Percentiles rank a stretch among this genome's conserved stretches.
Conservation (phyloP, 2,329 filamentous ascomycete genomes). For the Clarireedia paspali region DNA sequence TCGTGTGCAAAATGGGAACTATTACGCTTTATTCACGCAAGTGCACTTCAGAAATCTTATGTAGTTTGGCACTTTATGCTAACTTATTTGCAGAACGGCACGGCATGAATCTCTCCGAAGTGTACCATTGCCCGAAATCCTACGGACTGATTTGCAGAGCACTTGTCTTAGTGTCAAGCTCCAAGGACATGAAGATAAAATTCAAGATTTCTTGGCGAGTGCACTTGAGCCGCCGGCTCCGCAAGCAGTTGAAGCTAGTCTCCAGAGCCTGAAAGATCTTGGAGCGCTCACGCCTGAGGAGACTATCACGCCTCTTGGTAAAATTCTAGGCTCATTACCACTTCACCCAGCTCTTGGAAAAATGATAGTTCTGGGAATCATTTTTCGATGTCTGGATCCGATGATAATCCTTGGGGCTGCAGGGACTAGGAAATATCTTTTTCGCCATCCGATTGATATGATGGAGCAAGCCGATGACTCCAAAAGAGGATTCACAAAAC, state of each 20-base stretch:
- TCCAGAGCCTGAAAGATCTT: conserved; percentile 72
- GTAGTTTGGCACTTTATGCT: background rate
- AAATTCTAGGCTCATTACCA: conserved; percentile 82
- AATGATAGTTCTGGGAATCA: conserved; percentile 85
- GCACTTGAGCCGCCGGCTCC: conserved; percentile 81
- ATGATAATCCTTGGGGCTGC: conserved; percentile 73
- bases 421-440: conserved; percentile 71
- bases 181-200: conserved; percentile 76
- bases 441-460: conserved; percentile 68
- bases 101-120: conserved; percentile 73
- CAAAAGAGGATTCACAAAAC: conserved; percentile 58
- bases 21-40: conserved; percentile 92
- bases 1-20: conserved; percentile 78
- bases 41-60: background rate
- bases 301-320: conserved; percentile 74
- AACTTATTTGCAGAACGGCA: conserved; percentile 34
- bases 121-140: conserved; percentile 78
- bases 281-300: conserved; percentile 77
- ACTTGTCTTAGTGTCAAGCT: conserved; percentile 88
- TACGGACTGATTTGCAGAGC: conserved; percentile 83
- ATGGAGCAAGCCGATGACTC: conserved; percentile 66
- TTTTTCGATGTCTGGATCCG: conserved; percentile 84
- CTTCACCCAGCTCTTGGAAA: conserved; percentile 86
- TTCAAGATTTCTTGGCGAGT: conserved; percentile 69
- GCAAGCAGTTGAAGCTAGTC: conserved; percentile 73